These are phyloP conservation scores for Neofusicoccum sp. DNA, from an alignment of 2,329 filamentous ascomycete genomes.

Conservation along the genomic window DNA sequence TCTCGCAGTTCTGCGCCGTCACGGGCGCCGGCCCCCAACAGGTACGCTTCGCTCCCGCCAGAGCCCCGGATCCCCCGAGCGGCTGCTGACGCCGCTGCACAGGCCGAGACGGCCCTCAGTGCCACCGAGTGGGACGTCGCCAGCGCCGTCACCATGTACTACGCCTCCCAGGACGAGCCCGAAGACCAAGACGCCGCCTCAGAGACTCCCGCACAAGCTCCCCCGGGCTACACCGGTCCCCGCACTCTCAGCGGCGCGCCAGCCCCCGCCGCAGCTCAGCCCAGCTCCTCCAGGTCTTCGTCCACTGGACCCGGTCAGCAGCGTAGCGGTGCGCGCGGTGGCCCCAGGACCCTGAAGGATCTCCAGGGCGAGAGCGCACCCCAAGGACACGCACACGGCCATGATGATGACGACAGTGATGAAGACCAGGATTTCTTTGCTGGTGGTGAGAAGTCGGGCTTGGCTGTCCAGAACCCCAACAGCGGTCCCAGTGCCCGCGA, in stretches of 20 bases:
- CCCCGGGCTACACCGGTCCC: conserved; percentile 17
- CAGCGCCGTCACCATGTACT: conserved; percentile 46
- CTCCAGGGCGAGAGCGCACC: conserved; percentile 42
- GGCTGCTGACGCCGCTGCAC: conserved; percentile 3
- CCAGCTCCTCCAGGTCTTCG: conserved; percentile 29
- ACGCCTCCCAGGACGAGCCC: conserved; percentile 32
- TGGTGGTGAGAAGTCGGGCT: conserved; percentile 80
- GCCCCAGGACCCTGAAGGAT: conserved; percentile 46
- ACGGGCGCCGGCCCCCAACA: conserved; percentile 34
- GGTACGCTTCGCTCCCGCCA: conserved; percentile 21
- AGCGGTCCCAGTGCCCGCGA: conserved; percentile 40
- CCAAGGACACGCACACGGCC: conserved; percentile 43
- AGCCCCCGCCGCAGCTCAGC: conserved; percentile 28
- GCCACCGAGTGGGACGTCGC: conserved; percentile 47
- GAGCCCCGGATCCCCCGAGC: not conserved
- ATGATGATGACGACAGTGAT: conserved; percentile 59
- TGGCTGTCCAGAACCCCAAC: conserved; percentile 65
- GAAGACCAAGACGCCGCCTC: conserved; percentile 30
- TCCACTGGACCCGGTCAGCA: conserved; percentile 29
- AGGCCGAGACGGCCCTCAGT: conserved; percentile 47
- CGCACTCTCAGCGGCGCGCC: conserved; percentile 37
- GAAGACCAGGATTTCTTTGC: conserved; percentile 71
- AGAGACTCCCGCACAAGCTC: conserved; percentile 17
- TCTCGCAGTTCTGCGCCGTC: conserved; percentile 36
- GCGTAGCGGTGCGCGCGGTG: conserved; percentile 24